These are phyloP conservation scores for Globisporangium splendens DNA, from an alignment of 352 stramenopile species.

Conservation along the genomic window DNA sequence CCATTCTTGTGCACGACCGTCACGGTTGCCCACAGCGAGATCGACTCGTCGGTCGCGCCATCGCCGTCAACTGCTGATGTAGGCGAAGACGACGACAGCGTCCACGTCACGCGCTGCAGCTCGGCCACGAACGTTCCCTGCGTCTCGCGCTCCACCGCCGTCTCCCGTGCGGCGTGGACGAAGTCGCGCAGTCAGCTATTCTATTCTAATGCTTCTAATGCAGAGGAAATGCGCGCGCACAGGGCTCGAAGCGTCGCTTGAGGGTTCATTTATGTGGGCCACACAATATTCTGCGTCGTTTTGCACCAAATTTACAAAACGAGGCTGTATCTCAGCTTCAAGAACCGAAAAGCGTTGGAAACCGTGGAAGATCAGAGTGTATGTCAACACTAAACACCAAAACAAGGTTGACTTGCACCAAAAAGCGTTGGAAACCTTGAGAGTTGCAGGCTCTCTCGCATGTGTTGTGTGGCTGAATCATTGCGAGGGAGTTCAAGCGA, in stretches of 20 bases:
- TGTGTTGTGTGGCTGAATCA: neutral
- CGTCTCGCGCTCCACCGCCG: constrained; percentile 1
- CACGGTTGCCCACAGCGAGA: constrained; percentile 36
- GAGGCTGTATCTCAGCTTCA: neutral
- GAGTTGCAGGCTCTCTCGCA: too few relatives aligned
- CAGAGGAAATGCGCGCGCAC: neutral
- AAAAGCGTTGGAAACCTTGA: too few relatives aligned
- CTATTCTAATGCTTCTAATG: neutral
- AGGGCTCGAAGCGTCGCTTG: neutral
- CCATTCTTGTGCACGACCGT: constrained; percentile 27
- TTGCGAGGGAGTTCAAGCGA: neutral
- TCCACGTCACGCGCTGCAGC: constrained; percentile 31
- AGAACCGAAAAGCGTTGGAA: too few relatives aligned
- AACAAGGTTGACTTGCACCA: neutral
- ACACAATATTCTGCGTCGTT: neutral
- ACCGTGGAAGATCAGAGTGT: too few relatives aligned
- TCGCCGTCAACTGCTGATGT: neutral
- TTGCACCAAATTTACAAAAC: neutral
- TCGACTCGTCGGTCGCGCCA: neutral
- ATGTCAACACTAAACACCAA: neutral
- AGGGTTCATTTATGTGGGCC: neutral
- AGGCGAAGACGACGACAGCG: neutral
- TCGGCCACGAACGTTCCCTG: constrained; percentile 35
- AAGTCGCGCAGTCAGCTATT: neutral
- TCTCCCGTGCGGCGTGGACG: too few relatives aligned